Evolutionary conservation across 108 stramenopile genomes (phyloP).

Genomic region (Craspedostauros australis): DNA sequence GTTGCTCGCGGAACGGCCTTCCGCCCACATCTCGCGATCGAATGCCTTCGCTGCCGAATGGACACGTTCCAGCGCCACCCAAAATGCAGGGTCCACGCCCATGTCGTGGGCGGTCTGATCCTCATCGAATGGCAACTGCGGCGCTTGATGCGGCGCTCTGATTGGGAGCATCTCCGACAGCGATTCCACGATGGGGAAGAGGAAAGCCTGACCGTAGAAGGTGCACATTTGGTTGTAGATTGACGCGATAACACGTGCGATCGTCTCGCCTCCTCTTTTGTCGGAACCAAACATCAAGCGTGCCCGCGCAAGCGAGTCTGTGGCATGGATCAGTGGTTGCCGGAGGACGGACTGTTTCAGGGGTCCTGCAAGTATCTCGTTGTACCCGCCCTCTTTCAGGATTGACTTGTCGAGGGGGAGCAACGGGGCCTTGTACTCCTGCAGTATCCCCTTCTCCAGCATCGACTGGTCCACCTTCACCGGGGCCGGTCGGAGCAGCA

Average conservation of each 20-base stretch:
- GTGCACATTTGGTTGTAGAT: slow-evolving; percentile 82
- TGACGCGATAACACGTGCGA: slow-evolving; percentile 70
- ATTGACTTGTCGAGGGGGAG: slow-evolving; percentile 59
- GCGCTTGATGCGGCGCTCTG: slow-evolving; percentile 54
- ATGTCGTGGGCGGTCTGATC: slow-evolving; percentile 71
- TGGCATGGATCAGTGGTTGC: slow-evolving; percentile 77
- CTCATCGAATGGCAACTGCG: slow-evolving; percentile 76
- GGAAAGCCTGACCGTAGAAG: slow-evolving; percentile 72
- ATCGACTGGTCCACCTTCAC: slow-evolving; percentile 17
- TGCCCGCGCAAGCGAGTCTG: slow-evolving; percentile 79
- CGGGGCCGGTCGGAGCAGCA: slow-evolving; percentile 22
- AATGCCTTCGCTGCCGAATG: slow-evolving; percentile 81
- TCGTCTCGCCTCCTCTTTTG: slow-evolving; percentile 58
- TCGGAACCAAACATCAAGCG: slow-evolving; percentile 77
- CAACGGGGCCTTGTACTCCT: slow-evolving; percentile 66
- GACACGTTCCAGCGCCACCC: slow-evolving; percentile 74
- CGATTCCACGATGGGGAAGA: slow-evolving; percentile 74
- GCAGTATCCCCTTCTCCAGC: slow-evolving; percentile 45
- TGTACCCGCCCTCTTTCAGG: slow-evolving; percentile 52
- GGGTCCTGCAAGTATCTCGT: slow-evolving; percentile 59
- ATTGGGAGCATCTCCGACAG: slow-evolving; percentile 55
- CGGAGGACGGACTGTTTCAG: slow-evolving; percentile 73
- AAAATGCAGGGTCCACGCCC: slow-evolving; percentile 74
- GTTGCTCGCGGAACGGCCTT: slow-evolving; percentile 59
- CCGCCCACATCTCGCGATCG: slow-evolving; percentile 83